phyloP scores from a whole-genome alignment of 2,329 filamentous ascomycete species.

The Neofusicoccum umdonicola region DNA sequence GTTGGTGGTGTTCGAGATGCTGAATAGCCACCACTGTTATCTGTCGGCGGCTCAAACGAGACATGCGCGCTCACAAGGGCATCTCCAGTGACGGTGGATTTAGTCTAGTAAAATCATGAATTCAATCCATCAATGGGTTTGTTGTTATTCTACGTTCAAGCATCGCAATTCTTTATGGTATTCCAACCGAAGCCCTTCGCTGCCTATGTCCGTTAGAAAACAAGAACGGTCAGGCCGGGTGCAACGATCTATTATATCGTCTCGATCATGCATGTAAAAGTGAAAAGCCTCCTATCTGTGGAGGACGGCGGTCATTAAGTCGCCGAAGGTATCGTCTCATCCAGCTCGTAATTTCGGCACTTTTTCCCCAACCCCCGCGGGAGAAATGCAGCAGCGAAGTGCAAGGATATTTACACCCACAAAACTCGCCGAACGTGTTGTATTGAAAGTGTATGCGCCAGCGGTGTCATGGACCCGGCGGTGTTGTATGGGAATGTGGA shows the following conservation, averaged over 20 bases:
- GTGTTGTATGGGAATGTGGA: background rate
- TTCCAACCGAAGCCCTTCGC: slow-evolving; percentile 9
- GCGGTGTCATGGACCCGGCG: background rate
- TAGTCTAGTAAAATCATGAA: background rate
- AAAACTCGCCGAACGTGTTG: background rate
- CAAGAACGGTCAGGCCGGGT: background rate
- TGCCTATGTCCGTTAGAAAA: background rate
- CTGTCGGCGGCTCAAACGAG: too few species aligned
- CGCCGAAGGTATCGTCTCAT: slow-evolving; percentile 10
- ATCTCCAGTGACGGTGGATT: too few species aligned
- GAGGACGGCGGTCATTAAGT: background rate
- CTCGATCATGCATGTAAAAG: background rate
- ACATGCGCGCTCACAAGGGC: too few species aligned
- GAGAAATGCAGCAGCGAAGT: background rate
- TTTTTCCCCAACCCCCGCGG: background rate
- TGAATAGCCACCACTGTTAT: too few species aligned
- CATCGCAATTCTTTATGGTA: background rate
- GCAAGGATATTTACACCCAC: slow-evolving; percentile 3
- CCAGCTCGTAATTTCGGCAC: background rate
- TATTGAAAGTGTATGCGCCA: background rate
- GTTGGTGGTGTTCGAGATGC: too few species aligned
- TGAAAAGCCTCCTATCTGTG: background rate
- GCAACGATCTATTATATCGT: slow-evolving; percentile 13
- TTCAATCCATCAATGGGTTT: background rate
- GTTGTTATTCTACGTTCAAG: slow-evolving; percentile 6